Evolutionary conservation across 2,329 filamentous ascomycete genomes (phyloP).

Genomic region (Alternaria solani): DNA sequence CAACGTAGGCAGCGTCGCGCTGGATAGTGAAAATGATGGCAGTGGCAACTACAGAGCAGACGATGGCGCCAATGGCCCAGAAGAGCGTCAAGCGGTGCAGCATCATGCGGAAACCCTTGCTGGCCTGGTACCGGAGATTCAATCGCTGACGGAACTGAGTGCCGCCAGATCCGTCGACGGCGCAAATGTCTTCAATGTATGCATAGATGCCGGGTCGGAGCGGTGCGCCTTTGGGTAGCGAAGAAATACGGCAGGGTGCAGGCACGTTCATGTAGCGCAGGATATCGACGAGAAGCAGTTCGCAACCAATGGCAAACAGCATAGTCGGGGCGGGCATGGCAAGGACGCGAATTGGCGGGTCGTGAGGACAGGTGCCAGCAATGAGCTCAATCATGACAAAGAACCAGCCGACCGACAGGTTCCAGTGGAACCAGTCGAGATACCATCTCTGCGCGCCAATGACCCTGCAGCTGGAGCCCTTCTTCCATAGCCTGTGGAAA

Average conservation of each 20-base stretch:
- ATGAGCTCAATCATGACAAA: conserved; percentile 66
- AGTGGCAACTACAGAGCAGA: conserved; percentile 52
- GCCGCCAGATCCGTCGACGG: conserved; percentile 62
- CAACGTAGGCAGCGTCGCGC: conserved; percentile 58
- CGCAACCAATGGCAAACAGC: conserved; percentile 61
- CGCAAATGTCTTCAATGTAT: conserved; percentile 63
- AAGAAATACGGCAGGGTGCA: conserved; percentile 62
- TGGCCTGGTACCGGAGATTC: conserved; percentile 62
- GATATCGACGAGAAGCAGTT: conserved; percentile 60
- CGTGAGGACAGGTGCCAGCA: conserved; percentile 57
- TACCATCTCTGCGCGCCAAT: conserved; percentile 57
- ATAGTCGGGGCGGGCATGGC: conserved; percentile 62
- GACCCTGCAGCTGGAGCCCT: conserved; percentile 61
- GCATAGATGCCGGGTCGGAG: conserved; percentile 63
- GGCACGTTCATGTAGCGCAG: conserved; percentile 56
- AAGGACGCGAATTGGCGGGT: conserved; percentile 62
- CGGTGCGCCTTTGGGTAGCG: conserved; percentile 59
- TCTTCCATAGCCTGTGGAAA: conserved; percentile 59
- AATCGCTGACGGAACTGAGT: conserved; percentile 62
- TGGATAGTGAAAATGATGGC: conserved; percentile 58
- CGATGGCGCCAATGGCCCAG: conserved; percentile 59
- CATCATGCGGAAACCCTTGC: conserved; percentile 63
- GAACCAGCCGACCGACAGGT: conserved; percentile 63
- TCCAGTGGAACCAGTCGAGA: conserved; percentile 67
- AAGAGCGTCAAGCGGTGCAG: conserved; percentile 61